These are phyloP conservation scores for Nemania serpens DNA, from an alignment of 2,329 filamentous ascomycete genomes.

Conservation along the genomic window DNA sequence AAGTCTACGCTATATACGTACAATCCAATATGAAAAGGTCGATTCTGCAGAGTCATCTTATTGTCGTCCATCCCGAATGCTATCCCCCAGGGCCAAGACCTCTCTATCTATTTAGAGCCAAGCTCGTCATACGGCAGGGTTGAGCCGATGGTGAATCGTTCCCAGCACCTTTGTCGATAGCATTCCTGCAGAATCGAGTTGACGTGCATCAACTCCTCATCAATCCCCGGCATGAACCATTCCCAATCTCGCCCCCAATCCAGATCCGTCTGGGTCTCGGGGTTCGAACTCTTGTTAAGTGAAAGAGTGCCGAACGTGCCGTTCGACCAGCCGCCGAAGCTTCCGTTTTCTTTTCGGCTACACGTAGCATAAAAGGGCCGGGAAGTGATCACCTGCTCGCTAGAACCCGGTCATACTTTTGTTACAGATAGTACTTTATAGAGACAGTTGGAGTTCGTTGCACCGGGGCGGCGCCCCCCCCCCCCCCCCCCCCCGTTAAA, in stretches of 20 bases:
- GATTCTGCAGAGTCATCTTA: not conserved
- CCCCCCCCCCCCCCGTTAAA: not conserved
- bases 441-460: not conserved
- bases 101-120: not conserved
- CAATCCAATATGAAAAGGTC: not conserved
- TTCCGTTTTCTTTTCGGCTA: conserved; percentile 22
- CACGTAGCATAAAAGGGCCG: conserved; percentile 15
- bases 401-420: conserved; percentile 1
- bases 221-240: not conserved
- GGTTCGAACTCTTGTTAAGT: not conserved
- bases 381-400: conserved; percentile 8
- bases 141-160: not conserved
- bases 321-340: conserved; percentile 10
- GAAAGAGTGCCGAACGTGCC: conserved; percentile 9
- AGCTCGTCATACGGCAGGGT: not conserved
- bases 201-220: conserved; percentile 1
- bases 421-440: conserved; percentile 1
- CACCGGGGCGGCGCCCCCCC: not conserved
- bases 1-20: not conserved
- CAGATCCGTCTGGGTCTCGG: conserved; percentile 7
- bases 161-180: no score
- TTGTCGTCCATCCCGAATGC: not conserved
- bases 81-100: not conserved
- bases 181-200: not conserved
- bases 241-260: not conserved